Evolutionary conservation across 176 grass and related monocot species (phyloP).

Genomic region (Oropetium thomaeum): DNA sequence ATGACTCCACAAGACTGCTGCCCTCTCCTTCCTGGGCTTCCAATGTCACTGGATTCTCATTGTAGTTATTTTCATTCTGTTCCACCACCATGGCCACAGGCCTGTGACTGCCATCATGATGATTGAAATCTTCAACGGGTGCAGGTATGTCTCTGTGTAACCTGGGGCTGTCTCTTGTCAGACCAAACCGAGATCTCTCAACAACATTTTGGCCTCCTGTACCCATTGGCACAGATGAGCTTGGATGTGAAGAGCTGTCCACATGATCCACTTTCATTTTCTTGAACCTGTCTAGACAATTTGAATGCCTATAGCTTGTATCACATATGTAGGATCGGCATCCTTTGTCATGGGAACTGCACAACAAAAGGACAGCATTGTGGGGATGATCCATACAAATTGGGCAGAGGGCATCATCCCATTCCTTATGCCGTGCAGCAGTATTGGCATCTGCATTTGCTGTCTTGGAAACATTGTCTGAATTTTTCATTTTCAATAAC

Average conservation of each 20-base stretch:
- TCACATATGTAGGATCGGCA: slow-evolving; percentile 77
- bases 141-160: slow-evolving; percentile 29
- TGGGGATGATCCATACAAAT: slow-evolving; percentile 94
- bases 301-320: slow-evolving; percentile 80
- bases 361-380: slow-evolving; percentile 68
- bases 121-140: slow-evolving; percentile 26
- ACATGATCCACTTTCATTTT: slow-evolving; percentile 44
- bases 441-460: slow-evolving; percentile 34
- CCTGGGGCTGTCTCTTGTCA: slow-evolving; percentile 7
- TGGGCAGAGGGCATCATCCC: slow-evolving; percentile 69
- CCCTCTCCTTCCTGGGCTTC: slow-evolving; percentile 37
- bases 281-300: slow-evolving; percentile 77
- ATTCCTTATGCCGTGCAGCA: slow-evolving; percentile 48
- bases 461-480: slow-evolving; percentile 29
- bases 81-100: not conserved
- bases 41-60: slow-evolving; percentile 29
- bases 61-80: slow-evolving; percentile 38
- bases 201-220: slow-evolving; percentile 29
- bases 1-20: slow-evolving; percentile 30
- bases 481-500: slow-evolving; percentile 38
- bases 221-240: slow-evolving; percentile 32
- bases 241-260: slow-evolving; percentile 33
- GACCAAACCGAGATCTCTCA: slow-evolving; percentile 24
- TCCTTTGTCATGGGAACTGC: slow-evolving; percentile 64
- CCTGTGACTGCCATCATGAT: slow-evolving; percentile 26